Percentiles rank a stretch among this genome's conserved stretches.
phyloP scores from a whole-genome alignment of 192 early-diverging fungal species.

The Entomortierella chlamydospora region DNA sequence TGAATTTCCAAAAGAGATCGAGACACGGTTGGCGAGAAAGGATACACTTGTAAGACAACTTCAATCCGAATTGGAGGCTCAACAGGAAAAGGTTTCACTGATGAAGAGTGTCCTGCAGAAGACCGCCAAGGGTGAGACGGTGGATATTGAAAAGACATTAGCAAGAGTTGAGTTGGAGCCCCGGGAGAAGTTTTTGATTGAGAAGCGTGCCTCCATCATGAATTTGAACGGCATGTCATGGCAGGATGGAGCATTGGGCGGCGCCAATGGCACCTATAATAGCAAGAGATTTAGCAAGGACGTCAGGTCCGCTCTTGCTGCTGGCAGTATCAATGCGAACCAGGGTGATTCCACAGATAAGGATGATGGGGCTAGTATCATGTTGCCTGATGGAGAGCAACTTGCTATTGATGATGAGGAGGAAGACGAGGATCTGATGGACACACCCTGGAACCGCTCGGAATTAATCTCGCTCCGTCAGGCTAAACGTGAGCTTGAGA shows the following conservation, averaged over 20 bases:
- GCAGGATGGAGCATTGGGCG: conserved; percentile 14
- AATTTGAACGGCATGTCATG: conserved; percentile 16
- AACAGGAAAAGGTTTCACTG: conserved; percentile 54
- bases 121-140: conserved; percentile 28
- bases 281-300: conserved; percentile 19
- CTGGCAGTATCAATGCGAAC: conserved; percentile 2
- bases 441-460: conserved; percentile 48
- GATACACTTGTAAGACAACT: conserved; percentile 42
- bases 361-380: conserved; percentile 15
- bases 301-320: background rate
- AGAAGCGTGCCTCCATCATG: conserved; percentile 47
- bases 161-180: conserved; percentile 47
- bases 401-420: conserved; percentile 28
- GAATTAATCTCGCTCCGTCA: conserved; percentile 55
- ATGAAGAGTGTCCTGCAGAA: conserved; percentile 45
- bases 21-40: conserved; percentile 33
- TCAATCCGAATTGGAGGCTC: conserved; percentile 34
- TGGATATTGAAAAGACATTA: conserved; percentile 49
- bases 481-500: conserved; percentile 65
- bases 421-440: conserved; percentile 41
- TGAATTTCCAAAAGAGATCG: conserved; percentile 32
- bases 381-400: conserved; percentile 24
- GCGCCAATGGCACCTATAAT: background rate
- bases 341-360: background rate
- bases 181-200: conserved; percentile 42